Base-by-base conservation (phyloP, 306 rosid species). In the Castanea sativa region DNA sequence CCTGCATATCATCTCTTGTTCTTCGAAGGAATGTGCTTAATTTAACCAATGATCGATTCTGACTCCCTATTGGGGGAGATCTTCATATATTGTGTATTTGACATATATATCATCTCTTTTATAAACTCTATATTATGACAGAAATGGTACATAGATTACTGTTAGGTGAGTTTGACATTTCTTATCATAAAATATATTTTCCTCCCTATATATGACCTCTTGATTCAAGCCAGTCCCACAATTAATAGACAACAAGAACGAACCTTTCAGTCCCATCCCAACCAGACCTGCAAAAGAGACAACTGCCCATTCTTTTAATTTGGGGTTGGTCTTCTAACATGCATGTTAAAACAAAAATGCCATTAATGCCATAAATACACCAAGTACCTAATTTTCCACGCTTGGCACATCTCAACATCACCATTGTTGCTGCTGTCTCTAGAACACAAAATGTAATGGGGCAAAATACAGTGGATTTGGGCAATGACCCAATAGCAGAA, bases 371-470 rank as follows among this genome's bases (percentile, higher is more conserved):
- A 52, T 58, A 75, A 65, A 71, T 63, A 79, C 53, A 67, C 9
- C 35, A 67, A 72, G 77, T 69, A 68, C 80, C 76, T 55, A 71
- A 57, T 67, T 38, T 29, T 29, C 79, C 89, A 85, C 76, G 35
- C 80, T 9, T 11, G 82, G 68, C 27, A 15, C 71, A 79, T 64
- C 27, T 20, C 30, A 23, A 33, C 74, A 77, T 79, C 51, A 14
- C 64, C 73, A 55, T 59, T 84, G 38, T 27, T 33, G 27, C 18
- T 78, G 74, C 15, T 25, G 53, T 78, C 78, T 53, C 68, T 71
- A 25, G 69, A 60, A 1, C n/a, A 14, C 3, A 2, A 56, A 52
- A 67, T 51, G 25, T 11, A 45, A 21, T 11, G 41, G 41, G 43
- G 41, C 29, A 23, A 79, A 43, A 25, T 51, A 58, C 43, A 72